phyloP scores from a whole-genome alignment of 2,329 filamentous ascomycete genomes.

The Talaromyces sp. region DNA sequence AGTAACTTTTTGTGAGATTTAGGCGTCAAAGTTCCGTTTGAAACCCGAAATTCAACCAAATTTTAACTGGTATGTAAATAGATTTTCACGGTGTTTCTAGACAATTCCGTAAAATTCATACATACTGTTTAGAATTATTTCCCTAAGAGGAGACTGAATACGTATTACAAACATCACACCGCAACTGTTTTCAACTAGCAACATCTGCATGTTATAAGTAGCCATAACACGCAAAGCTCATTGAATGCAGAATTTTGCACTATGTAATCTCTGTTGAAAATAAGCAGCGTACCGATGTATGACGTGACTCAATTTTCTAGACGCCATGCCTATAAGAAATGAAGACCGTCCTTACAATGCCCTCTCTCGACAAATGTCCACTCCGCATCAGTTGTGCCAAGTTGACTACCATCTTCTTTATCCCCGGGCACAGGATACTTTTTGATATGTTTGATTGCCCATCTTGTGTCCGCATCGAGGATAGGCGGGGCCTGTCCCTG shows the following conservation, averaged over 20 bases:
- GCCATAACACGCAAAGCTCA: too few species aligned
- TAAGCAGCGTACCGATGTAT: background rate
- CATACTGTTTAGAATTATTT: background rate
- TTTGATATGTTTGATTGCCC: constrained; percentile 17
- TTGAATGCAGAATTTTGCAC: too few species aligned
- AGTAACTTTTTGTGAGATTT: background rate
- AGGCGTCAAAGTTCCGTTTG: background rate
- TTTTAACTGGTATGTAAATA: background rate
- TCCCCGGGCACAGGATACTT: constrained; percentile 13
- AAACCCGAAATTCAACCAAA: background rate
- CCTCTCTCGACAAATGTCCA: constrained; percentile 7
- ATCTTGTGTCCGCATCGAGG: constrained; percentile 16
- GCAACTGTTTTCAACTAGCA: background rate
- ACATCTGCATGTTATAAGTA: background rate
- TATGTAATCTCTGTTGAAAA: background rate
- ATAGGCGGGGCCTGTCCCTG: constrained; percentile 15
- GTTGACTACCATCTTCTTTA: constrained; percentile 1
- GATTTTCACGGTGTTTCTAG: background rate
- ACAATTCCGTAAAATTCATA: background rate
- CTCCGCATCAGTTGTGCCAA: background rate
- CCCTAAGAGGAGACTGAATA: background rate
- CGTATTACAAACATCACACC: background rate
- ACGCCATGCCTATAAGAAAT: constrained; percentile 12
- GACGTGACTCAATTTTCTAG: background rate
- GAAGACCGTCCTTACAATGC: constrained; percentile 10